Conservation (phyloP, 345 rosid species). For the Eucalyptus globulus region DNA sequence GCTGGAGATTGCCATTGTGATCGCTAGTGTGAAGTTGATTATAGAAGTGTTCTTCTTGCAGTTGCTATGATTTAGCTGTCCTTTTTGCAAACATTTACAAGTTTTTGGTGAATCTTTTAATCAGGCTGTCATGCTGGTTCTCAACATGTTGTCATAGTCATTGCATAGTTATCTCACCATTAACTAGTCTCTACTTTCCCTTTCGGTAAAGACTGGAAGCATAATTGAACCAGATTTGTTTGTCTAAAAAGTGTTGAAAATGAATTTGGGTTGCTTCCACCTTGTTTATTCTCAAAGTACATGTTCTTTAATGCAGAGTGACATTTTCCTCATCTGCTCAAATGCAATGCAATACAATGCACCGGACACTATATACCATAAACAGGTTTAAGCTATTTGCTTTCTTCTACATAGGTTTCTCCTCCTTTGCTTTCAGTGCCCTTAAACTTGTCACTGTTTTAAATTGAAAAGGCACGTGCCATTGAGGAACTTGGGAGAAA, state of each 20-base stretch:
- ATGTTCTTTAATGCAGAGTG: slow-evolving; percentile 49
- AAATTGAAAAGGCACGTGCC: slow-evolving; percentile 38
- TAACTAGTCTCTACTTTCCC: not conserved
- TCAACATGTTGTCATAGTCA: not conserved
- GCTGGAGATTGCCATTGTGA: not conserved
- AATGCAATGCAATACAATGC: slow-evolving; percentile 83
- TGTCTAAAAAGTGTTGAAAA: not conserved
- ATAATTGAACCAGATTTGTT: not conserved
- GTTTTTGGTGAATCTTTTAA: not conserved
- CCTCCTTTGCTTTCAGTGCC: not conserved
- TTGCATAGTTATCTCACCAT: not conserved
- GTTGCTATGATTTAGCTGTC: not conserved
- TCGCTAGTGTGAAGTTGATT: not conserved
- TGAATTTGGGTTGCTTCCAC: not conserved
- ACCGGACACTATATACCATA: slow-evolving; percentile 63
- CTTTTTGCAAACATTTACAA: not conserved
- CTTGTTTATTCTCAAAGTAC: not conserved
- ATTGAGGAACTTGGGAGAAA: slow-evolving; percentile 67
- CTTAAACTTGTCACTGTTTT: not conserved
- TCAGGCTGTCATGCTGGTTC: not conserved
- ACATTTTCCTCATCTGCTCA: slow-evolving; percentile 64
- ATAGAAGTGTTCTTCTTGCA: not conserved
- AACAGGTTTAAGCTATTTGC: slow-evolving; percentile 28
- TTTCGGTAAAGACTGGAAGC: not conserved
- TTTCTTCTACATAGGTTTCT: not conserved